phyloP scores from a whole-genome alignment of 202 grass and related monocot species.

The Alloteropsis angusta region DNA sequence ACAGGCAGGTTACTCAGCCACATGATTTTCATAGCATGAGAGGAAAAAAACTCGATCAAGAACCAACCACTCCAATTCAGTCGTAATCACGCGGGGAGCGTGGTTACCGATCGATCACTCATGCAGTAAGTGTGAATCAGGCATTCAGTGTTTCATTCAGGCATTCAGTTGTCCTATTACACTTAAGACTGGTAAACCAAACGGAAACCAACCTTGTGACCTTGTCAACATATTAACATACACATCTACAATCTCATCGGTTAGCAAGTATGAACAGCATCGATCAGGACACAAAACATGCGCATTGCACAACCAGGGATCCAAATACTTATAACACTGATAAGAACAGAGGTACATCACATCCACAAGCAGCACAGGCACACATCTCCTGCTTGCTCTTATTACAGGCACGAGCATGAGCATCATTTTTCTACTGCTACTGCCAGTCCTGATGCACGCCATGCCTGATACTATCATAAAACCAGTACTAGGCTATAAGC shows the following conservation, averaged over 20 bases:
- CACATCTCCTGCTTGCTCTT: conserved; percentile 15
- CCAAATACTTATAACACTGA: conserved; percentile 3
- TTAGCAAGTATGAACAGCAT: no score
- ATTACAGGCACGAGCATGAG: conserved; percentile 31
- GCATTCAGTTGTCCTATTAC: not conserved
- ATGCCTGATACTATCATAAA: conserved; percentile 4
- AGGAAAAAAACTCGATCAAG: no score
- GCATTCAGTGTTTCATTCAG: not conserved
- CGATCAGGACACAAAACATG: not conserved
- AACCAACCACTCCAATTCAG: not conserved
- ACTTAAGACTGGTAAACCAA: not conserved
- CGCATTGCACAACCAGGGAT: not conserved
- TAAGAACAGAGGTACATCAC: not conserved
- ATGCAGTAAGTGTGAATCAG: no score
- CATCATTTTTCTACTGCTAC: conserved; percentile 17
- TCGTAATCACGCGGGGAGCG: not conserved
- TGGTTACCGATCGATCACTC: not conserved
- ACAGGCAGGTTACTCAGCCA: not conserved
- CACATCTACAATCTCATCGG: no score
- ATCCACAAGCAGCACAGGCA: not conserved
- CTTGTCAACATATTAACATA: not conserved
- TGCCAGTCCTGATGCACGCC: conserved; percentile 10
- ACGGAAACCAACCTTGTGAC: not conserved
- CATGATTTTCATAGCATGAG: not conserved
- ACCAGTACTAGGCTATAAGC: not conserved